Evolutionary conservation across 352 stramenopile genomes (phyloP).

Genomic region (Pythium aquatile): DNA sequence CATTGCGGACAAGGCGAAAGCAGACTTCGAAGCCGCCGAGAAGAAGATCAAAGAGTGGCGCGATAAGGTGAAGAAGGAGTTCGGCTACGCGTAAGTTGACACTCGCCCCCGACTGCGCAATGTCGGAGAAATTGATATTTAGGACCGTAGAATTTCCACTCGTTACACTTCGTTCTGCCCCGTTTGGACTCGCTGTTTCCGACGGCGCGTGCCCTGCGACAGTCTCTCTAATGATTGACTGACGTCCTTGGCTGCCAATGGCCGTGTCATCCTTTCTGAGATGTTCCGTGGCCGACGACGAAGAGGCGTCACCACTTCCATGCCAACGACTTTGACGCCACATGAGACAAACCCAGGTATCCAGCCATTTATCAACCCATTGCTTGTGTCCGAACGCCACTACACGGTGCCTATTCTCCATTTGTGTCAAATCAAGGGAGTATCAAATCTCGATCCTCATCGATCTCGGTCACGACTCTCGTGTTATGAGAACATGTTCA

Average conservation of each 20-base stretch:
- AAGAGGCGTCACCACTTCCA: not conserved
- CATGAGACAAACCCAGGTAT: constrained; percentile 8
- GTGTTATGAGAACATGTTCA: not conserved
- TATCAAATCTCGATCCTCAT: no score
- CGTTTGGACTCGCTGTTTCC: no score
- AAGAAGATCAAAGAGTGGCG: not conserved
- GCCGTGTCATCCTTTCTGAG: constrained; percentile 1
- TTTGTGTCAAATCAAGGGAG: no score
- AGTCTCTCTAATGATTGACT: not conserved
- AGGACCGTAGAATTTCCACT: no score
- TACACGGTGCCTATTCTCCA: no score
- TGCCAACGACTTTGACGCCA: not conserved
- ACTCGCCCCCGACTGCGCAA: no score
- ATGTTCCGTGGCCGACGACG: not conserved
- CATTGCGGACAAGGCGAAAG: not conserved
- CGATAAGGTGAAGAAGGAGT: constrained; percentile 5
- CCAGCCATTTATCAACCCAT: constrained; percentile 6
- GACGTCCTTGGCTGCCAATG: not conserved
- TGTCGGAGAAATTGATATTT: not conserved
- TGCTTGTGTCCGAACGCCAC: not conserved
- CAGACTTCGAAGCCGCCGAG: constrained; percentile 11
- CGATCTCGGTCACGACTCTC: no score
- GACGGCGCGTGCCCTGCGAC: no score
- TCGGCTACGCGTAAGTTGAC: constrained; percentile 9
- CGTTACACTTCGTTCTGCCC: no score